A percentile compares a stretch with the other conserved stretches of the same genome.
These are phyloP conservation scores for Gypsophila paniculata DNA, from an alignment of 179 eudicot genomes.

Conservation along the genomic window DNA sequence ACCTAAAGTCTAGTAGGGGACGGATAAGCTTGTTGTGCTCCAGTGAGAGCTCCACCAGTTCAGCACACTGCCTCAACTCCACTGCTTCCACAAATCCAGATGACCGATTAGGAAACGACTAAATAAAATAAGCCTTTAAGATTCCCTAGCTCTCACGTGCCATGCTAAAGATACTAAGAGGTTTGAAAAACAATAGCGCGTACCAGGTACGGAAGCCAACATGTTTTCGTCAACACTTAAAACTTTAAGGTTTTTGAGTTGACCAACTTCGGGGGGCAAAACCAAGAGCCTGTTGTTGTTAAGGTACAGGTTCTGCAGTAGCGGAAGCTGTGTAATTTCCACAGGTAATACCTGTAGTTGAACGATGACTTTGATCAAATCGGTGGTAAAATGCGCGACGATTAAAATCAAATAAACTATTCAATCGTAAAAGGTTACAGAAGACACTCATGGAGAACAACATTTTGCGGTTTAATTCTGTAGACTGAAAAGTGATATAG, in stretches of 20 bases:
- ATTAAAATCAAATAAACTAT: not conserved
- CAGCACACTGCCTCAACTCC: slow-evolving; percentile 88
- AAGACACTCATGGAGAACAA: not conserved
- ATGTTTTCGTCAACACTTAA: slow-evolving; percentile 76
- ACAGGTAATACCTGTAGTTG: slow-evolving; percentile 70
- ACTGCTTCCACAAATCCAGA: slow-evolving; percentile 40
- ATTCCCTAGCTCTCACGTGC: not conserved
- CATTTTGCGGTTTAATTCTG: not conserved
- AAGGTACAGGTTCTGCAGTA: slow-evolving; percentile 83
- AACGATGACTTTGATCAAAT: slow-evolving; percentile 10
- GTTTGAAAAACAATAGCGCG: slow-evolving; percentile 15
- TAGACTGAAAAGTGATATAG: not conserved
- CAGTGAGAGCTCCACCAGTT: slow-evolving; percentile 85
- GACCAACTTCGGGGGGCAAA: slow-evolving; percentile 85
- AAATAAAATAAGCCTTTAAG: not conserved
- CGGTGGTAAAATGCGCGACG: not conserved
- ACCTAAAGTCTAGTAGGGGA: slow-evolving; percentile 98
- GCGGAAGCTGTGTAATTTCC: slow-evolving; percentile 75
- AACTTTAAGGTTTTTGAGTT: slow-evolving; percentile 78
- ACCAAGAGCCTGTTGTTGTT: slow-evolving; percentile 72
- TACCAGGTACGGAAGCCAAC: slow-evolving; percentile 92
- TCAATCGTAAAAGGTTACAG: not conserved
- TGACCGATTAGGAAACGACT: slow-evolving; percentile 19
- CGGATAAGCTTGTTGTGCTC: slow-evolving; percentile 97
- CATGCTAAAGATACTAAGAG: not conserved